Percentiles rank a stretch among this genome's conserved stretches.
These are phyloP conservation scores for Penicillium capsulatum DNA, from an alignment of 2,329 filamentous ascomycete genomes.

Conservation along the genomic window DNA sequence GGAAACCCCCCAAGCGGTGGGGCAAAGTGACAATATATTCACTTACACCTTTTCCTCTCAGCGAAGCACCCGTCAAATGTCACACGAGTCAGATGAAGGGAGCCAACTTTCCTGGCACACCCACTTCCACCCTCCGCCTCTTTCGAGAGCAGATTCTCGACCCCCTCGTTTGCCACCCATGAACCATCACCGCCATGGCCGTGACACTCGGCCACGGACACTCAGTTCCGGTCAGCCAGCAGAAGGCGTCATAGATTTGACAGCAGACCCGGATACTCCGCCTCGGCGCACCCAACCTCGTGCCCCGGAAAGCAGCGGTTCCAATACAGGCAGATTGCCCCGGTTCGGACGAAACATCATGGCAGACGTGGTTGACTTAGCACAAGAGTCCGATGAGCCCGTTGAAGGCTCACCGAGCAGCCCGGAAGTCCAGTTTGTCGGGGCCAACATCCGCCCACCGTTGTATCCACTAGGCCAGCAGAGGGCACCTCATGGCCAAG, in stretches of 20 bases:
- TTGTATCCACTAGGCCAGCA: slow-evolving; percentile 4
- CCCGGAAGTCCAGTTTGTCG: slow-evolving; percentile 52
- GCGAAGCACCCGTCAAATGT: slow-evolving; percentile 38
- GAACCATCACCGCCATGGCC: slow-evolving; percentile 51
- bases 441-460: slow-evolving; percentile 25
- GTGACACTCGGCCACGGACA: slow-evolving; percentile 51
- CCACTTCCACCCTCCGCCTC: slow-evolving; percentile 25
- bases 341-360: slow-evolving; percentile 38
- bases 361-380: slow-evolving; percentile 39
- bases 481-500: too few relatives aligned
- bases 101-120: slow-evolving; percentile 26
- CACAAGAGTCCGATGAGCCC: slow-evolving; percentile 28
- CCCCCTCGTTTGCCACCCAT: slow-evolving; percentile 30
- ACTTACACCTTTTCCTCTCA: slow-evolving; percentile 18
- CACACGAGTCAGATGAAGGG: slow-evolving; percentile 26
- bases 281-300: slow-evolving; percentile 16
- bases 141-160: slow-evolving; percentile 13
- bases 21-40: slow-evolving; percentile 19
- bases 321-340: slow-evolving; percentile 25
- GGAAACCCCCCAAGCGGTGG: slow-evolving; percentile 20
- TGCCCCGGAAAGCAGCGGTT: slow-evolving; percentile 9
- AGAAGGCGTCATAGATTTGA: slow-evolving; percentile 46
- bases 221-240: slow-evolving; percentile 31
- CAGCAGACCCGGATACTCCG: slow-evolving; percentile 42
- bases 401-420: slow-evolving; percentile 29